phyloP scores from a whole-genome alignment of 2,329 filamentous ascomycete species.

The Calonectria montana region DNA sequence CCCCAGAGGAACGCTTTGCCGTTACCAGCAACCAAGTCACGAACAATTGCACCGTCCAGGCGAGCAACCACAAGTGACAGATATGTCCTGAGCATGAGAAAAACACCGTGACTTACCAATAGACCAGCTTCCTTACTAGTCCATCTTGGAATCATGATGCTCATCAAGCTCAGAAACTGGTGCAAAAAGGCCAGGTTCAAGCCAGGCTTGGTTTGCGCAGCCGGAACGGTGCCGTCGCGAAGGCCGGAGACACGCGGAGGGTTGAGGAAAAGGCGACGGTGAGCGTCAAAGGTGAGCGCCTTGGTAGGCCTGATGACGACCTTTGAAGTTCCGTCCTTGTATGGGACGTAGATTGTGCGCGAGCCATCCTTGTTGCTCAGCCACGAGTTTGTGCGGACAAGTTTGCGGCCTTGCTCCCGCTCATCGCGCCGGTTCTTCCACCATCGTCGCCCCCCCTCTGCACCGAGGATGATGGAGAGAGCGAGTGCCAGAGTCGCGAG shows the following conservation, averaged over 20 bases:
- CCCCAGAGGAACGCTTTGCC: conserved; percentile 90
- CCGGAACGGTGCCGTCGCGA: conserved; percentile 80
- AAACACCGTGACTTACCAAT: conserved; percentile 87
- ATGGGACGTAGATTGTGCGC: conserved; percentile 93
- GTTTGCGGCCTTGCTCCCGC: conserved; percentile 81
- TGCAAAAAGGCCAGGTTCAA: conserved; percentile 96
- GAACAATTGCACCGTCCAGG: conserved; percentile 94
- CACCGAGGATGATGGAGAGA: conserved; percentile 81
- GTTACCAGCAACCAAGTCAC: conserved; percentile 95
- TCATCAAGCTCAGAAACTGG: conserved; percentile 94
- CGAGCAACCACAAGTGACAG: conserved; percentile 92
- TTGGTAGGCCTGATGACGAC: conserved; percentile 93
- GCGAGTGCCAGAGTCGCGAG: conserved; percentile 81
- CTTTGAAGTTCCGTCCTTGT: conserved; percentile 87
- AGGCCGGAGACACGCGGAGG: conserved; percentile 86
- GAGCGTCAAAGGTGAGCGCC: conserved; percentile 93
- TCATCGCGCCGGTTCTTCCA: conserved; percentile 81
- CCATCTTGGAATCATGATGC: conserved; percentile 97
- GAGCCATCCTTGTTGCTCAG: conserved; percentile 94
- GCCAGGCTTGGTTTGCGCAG: conserved; percentile 90
- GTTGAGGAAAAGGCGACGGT: conserved; percentile 91
- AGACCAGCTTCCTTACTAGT: conserved; percentile 95
- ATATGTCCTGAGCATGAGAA: conserved; percentile 92
- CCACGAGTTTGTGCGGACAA: conserved; percentile 92
- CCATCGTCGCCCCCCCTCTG: conserved; percentile 82